These are phyloP conservation scores for Stephania japonica DNA, from an alignment of 164 flowering plant species.

Conservation along the genomic window DNA sequence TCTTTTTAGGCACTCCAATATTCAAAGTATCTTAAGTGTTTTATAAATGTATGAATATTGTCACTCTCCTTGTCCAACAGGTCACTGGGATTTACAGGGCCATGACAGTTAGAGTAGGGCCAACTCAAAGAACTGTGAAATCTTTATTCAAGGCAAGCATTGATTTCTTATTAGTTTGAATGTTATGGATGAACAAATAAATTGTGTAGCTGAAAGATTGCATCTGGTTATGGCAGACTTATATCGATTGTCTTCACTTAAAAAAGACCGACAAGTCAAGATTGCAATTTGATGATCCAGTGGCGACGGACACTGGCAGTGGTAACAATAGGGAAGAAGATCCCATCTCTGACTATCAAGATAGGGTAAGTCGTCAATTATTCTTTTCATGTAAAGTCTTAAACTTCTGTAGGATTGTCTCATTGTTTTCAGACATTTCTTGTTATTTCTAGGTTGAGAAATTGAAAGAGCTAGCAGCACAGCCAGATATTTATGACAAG, in stretches of 20 bases:
- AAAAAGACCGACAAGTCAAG: conserved; percentile 85
- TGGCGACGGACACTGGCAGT: conserved; percentile 46
- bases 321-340: conserved; percentile 36
- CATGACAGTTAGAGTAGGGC: conserved; percentile 93
- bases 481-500: conserved; percentile 78
- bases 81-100: conserved; percentile 98
- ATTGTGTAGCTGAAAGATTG: background rate
- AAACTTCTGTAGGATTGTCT: background rate
- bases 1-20: background rate
- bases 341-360: conserved; percentile 33
- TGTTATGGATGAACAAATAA: background rate
- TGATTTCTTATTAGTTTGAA: background rate
- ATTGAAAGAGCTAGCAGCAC: conserved; percentile 68
- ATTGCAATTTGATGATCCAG: conserved; percentile 67
- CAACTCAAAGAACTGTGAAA: conserved; percentile 88
- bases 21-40: too few relatives aligned
- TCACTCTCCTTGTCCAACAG: conserved; percentile 26
- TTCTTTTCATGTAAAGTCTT: background rate
- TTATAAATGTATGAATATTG: background rate
- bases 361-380: conserved; percentile 29
- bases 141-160: conserved; percentile 77
- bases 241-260: conserved; percentile 90
- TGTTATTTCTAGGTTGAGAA: conserved; percentile 48
- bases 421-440: background rate
- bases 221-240: conserved; percentile 52